Conservation (phyloP, 768 basidiomycete genomes). For the Dioszegia hungarica region DNA sequence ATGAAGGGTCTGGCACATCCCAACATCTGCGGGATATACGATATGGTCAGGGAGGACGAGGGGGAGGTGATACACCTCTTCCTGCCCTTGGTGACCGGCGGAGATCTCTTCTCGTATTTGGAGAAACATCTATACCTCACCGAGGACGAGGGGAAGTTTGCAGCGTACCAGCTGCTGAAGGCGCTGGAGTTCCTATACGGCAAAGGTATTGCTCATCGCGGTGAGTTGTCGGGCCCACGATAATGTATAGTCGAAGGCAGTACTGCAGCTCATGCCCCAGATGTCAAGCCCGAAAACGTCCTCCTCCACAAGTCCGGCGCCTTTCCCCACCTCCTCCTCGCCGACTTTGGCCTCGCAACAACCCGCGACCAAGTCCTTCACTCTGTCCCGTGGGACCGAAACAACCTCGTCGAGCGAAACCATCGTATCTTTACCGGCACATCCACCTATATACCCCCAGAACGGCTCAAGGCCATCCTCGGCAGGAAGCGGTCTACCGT, state of each 20-base stretch:
- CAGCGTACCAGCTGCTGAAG: constrained; percentile 16
- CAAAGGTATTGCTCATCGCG: constrained; percentile 28
- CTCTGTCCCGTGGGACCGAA: not conserved
- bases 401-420: not conserved
- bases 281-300: constrained; percentile 35
- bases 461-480: constrained; percentile 10
- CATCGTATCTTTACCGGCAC: constrained; percentile 15
- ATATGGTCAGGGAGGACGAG: constrained; percentile 9
- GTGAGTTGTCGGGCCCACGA: constrained; percentile 17
- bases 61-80: constrained; percentile 16
- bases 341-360: constrained; percentile 22
- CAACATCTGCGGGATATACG: constrained; percentile 18
- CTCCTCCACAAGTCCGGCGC: constrained; percentile 19
- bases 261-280: too few species aligned
- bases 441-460: constrained; percentile 13
- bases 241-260: too few species aligned
- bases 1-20: constrained; percentile 19
- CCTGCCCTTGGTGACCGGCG: constrained; percentile 21
- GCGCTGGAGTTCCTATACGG: constrained; percentile 22
- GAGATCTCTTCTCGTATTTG: constrained; percentile 26
- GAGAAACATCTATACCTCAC: constrained; percentile 9
- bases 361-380: not conserved
- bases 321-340: constrained; percentile 23
- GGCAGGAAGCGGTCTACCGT: not conserved
- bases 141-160: constrained; percentile 24